These are phyloP conservation scores for Diplodia scrobiculata DNA, from an alignment of 2,329 filamentous ascomycete species.

Conservation along the genomic window DNA sequence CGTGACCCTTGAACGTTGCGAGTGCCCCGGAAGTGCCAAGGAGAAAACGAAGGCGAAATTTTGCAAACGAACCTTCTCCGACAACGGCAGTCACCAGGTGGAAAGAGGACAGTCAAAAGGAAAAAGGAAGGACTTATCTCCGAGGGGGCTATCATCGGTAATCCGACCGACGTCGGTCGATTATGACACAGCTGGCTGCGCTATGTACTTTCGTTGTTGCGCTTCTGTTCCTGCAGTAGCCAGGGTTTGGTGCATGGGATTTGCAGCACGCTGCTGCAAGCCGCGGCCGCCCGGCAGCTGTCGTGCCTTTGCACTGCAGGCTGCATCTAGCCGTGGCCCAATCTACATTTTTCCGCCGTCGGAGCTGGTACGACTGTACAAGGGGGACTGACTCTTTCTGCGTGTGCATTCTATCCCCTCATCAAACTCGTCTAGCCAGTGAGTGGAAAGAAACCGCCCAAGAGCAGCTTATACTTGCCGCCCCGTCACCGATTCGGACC, in stretches of 20 bases:
- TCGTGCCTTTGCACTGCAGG: neutral
- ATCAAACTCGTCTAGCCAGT: conserved; percentile 5
- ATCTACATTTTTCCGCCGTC: neutral
- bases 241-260: neutral
- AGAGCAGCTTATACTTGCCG: neutral
- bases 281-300: too few relatives aligned
- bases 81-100: neutral
- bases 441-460: neutral
- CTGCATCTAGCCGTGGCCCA: neutral
- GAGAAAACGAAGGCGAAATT: neutral
- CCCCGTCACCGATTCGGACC: neutral
- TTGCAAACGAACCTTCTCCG: neutral
- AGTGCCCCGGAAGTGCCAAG: neutral
- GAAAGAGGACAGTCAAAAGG: neutral
- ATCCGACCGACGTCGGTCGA: neutral
- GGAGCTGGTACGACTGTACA: too few relatives aligned
- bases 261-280: neutral
- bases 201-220: neutral
- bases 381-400: neutral
- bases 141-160: neutral
- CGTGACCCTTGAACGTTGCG: neutral
- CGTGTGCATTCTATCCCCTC: neutral
- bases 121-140: neutral
- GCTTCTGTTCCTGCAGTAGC: conserved; percentile 3
- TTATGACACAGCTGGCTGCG: neutral